Evolutionary conservation across 2,329 filamentous ascomycete species (phyloP).

Genomic region (Talaromyces sp.): DNA sequence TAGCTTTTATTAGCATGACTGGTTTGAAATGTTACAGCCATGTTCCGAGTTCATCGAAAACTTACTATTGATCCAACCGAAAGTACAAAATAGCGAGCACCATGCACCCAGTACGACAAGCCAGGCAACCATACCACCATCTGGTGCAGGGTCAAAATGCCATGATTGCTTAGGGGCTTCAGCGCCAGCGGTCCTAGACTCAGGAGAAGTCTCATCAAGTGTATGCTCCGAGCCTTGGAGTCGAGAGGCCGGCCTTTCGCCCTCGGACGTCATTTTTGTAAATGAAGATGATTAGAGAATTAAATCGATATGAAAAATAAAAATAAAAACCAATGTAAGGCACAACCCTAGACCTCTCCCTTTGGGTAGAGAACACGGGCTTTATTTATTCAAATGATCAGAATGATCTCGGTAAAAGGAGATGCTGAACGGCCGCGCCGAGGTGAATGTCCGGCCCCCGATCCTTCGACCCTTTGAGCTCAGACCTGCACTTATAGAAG

Average conservation of each 20-base stretch:
- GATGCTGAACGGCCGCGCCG: not conserved
- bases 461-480: not conserved
- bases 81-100: slow-evolving; percentile 49
- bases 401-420: not conserved
- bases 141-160: slow-evolving; percentile 1
- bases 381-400: not conserved
- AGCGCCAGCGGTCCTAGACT: not conserved
- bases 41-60: not conserved
- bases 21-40: not conserved
- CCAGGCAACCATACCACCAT: slow-evolving; percentile 50
- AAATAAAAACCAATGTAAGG: no score
- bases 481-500: no score
- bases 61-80: slow-evolving; percentile 51
- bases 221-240: not conserved
- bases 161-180: not conserved
- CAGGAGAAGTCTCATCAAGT: not conserved
- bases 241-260: not conserved
- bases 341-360: no score
- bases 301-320: no score
- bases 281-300: no score
- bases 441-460: not conserved
- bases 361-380: no score
- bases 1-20: not conserved
- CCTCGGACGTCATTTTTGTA: not conserved
- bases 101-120: slow-evolving; percentile 54